Conservation (phyloP, 1,284 basidiomycete species). For the Boletus sp. region DNA sequence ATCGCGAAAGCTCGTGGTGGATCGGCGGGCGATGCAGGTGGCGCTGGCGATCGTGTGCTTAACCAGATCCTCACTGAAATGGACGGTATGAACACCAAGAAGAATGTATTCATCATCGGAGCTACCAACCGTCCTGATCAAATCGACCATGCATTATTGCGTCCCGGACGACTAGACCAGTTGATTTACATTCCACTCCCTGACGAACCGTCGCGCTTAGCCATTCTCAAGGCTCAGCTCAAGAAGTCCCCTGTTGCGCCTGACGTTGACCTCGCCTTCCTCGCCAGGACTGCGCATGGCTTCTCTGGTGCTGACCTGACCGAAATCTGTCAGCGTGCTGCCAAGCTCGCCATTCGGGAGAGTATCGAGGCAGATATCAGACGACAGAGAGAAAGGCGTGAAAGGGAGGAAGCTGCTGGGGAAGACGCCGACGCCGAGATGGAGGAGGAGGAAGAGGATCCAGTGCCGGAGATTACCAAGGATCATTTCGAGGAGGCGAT, state of each 20-base stretch:
- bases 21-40: slow-evolving; percentile 83
- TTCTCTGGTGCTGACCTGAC: slow-evolving; percentile 99
- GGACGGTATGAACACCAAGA: slow-evolving; percentile 99
- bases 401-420: slow-evolving; percentile 62
- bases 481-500: slow-evolving; percentile 98
- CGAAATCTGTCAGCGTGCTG: slow-evolving; percentile 97
- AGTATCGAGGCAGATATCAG: slow-evolving; percentile 93
- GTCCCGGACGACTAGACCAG: slow-evolving; percentile 97
- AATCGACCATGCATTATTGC: slow-evolving; percentile 94
- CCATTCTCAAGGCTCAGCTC: slow-evolving; percentile 88
- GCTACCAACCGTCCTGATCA: slow-evolving; percentile 99
- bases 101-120: slow-evolving; percentile 99
- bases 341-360: slow-evolving; percentile 94
- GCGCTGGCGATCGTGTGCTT: slow-evolving; percentile 94
- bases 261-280: slow-evolving; percentile 84
- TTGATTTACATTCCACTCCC: slow-evolving; percentile 93
- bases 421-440: slow-evolving; percentile 63
- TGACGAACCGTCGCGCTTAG: slow-evolving; percentile 87
- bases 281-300: slow-evolving; percentile 93
- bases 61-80: slow-evolving; percentile 99
- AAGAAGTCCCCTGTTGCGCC: slow-evolving; percentile 89
- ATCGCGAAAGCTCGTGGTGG: slow-evolving; percentile 95
- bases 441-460: slow-evolving; percentile 82
- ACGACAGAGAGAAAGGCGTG: slow-evolving; percentile 74
- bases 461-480: slow-evolving; percentile 92